A percentile compares a stretch with the other conserved stretches of the same genome.
phyloP scores from a whole-genome alignment of 345 rosid species.

The Ricinus communis region DNA sequence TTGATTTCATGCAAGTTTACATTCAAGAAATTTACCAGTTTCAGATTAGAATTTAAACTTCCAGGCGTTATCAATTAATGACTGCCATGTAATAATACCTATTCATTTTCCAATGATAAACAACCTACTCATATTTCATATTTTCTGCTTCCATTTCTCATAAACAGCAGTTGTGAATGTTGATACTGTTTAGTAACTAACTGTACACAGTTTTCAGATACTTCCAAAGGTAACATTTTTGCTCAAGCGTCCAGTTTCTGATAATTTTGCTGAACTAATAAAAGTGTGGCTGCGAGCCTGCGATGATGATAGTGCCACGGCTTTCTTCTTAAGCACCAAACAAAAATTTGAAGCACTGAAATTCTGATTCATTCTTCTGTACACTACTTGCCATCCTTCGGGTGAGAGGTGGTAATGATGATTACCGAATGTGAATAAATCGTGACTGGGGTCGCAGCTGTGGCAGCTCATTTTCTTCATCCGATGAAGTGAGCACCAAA shows the following conservation, averaged over 20 bases:
- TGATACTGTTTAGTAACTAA: neutral
- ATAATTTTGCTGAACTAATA: neutral
- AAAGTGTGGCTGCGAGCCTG: neutral
- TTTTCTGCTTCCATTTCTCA: conserved; percentile 2
- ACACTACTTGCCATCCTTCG: neutral
- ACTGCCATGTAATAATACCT: no score
- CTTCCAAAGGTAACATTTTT: neutral
- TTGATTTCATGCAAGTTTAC: no score
- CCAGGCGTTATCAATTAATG: neutral
- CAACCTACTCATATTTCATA: neutral
- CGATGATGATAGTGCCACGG: neutral
- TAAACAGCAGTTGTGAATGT: neutral
- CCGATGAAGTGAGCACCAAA: conserved; percentile 18
- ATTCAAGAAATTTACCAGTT: no score
- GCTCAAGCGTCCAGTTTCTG: neutral
- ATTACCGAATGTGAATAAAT: conserved; percentile 24
- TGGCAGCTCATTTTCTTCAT: conserved; percentile 54
- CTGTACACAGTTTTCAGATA: neutral
- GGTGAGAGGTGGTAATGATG: neutral
- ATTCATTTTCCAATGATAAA: no score
- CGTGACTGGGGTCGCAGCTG: conserved; percentile 27
- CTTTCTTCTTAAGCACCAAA: neutral
- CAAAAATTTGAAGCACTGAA: neutral
- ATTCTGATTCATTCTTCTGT: conserved; percentile 10
- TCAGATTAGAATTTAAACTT: no score